These are phyloP conservation scores for Xylaria cubensis DNA, from an alignment of 495 filamentous ascomycete genomes.

Conservation along the genomic window DNA sequence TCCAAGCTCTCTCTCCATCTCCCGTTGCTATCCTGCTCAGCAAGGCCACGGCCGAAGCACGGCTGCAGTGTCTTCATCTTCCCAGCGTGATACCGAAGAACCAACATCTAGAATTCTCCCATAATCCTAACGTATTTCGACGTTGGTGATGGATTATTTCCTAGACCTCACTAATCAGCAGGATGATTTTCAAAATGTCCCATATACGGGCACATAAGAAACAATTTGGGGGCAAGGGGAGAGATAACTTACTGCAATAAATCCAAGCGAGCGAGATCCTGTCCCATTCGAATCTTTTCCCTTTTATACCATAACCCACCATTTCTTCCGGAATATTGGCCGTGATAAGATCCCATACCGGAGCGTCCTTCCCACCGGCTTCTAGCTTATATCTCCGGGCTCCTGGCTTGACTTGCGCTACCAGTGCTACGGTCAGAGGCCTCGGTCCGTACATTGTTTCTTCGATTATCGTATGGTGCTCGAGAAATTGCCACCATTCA, in stretches of 20 bases:
- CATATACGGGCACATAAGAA: neutral
- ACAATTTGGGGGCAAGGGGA: neutral
- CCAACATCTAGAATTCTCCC: neutral
- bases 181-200: neutral
- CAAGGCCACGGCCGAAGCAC: neutral
- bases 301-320: neutral
- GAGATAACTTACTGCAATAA: neutral
- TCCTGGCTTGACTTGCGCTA: neutral
- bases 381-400: neutral
- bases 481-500: constrained; percentile 2
- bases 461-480: neutral
- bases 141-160: neutral
- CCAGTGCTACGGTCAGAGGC: neutral
- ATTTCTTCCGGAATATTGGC: neutral
- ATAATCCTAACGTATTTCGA: neutral
- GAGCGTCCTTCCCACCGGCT: neutral
- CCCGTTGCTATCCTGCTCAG: neutral
- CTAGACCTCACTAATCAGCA: neutral
- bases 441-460: neutral
- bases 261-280: neutral
- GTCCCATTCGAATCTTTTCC: neutral
- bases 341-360: neutral
- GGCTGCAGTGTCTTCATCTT: neutral
- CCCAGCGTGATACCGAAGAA: neutral
- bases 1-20: neutral